phyloP scores from a whole-genome alignment of 2,329 filamentous ascomycete species.

The Teratosphaeria destructans region DNA sequence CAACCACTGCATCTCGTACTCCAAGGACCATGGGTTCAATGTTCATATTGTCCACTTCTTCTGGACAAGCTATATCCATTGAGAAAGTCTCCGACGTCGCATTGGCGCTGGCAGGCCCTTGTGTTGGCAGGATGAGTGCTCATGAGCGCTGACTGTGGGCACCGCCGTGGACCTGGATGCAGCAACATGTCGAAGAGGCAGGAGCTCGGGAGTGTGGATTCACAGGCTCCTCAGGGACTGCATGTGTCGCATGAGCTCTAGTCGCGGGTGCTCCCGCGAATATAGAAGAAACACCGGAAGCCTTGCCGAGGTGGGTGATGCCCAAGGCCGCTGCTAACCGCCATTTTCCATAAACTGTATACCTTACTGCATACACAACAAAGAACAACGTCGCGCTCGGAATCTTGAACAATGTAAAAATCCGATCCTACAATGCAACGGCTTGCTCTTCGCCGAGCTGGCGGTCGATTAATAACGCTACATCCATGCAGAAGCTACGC shows the following conservation, averaged over 20 bases:
- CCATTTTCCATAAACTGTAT: not conserved
- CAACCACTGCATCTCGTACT: not conserved
- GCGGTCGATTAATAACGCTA: not conserved
- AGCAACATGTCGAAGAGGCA: too few relatives aligned
- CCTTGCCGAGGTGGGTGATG: not conserved
- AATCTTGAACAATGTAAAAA: not conserved
- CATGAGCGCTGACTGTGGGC: not conserved
- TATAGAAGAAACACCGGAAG: not conserved
- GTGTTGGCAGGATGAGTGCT: not conserved
- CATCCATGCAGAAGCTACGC: slow-evolving; percentile 32
- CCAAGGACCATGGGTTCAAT: not conserved
- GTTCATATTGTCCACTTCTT: not conserved
- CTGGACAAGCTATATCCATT: not conserved
- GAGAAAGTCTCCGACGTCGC: not conserved
- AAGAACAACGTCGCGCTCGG: not conserved
- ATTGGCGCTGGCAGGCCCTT: not conserved
- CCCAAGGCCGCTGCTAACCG: not conserved
- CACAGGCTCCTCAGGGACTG: too few relatives aligned
- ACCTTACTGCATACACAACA: not conserved
- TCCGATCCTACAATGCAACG: not conserved
- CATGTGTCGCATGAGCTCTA: too few relatives aligned
- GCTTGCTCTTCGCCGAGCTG: not conserved
- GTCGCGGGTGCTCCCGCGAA: too few relatives aligned
- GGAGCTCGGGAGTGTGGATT: too few relatives aligned
- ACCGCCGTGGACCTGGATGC: too few relatives aligned